Conservation (phyloP, 345 rosid genomes). For the Salix brachista region DNA sequence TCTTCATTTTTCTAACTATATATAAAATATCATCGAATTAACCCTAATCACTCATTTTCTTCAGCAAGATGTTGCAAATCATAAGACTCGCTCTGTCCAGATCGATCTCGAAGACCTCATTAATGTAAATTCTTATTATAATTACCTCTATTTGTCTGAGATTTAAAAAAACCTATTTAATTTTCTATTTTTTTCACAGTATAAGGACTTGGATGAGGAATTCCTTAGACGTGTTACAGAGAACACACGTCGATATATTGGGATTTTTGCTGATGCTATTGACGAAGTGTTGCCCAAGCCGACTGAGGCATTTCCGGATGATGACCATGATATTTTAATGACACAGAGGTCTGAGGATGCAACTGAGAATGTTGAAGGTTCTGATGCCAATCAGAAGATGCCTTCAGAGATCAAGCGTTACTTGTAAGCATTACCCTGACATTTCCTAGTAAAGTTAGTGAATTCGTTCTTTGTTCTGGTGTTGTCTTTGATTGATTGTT, state of each 20-base stretch:
- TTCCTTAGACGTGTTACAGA: constrained; percentile 69
- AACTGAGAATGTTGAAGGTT: constrained; percentile 49
- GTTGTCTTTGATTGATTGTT: background rate
- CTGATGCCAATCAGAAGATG: constrained; percentile 71
- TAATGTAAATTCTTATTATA: constrained; percentile 44
- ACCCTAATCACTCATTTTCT: constrained; percentile 6
- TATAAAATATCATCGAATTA: background rate
- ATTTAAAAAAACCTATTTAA: constrained; percentile 11
- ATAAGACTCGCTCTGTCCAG: constrained; percentile 67
- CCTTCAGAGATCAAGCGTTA: constrained; percentile 88
- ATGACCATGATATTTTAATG: constrained; percentile 82
- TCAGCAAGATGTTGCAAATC: constrained; percentile 90
- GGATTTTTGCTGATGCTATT: constrained; percentile 63
- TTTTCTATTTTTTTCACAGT: constrained; percentile 33
- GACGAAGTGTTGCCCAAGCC: constrained; percentile 88
- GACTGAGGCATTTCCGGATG: constrained; percentile 80
- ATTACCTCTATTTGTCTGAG: background rate
- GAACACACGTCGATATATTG: constrained; percentile 84
- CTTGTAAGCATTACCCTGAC: constrained; percentile 46
- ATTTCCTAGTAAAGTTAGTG: background rate
- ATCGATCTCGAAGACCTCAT: constrained; percentile 72
- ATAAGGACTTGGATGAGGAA: constrained; percentile 61
- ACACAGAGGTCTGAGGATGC: constrained; percentile 81
- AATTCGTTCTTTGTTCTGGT: background rate
- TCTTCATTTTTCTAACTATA: background rate